These are phyloP conservation scores for Fraxinus paxiana DNA, from an alignment of 305 asterid genomes.

Conservation along the genomic window DNA sequence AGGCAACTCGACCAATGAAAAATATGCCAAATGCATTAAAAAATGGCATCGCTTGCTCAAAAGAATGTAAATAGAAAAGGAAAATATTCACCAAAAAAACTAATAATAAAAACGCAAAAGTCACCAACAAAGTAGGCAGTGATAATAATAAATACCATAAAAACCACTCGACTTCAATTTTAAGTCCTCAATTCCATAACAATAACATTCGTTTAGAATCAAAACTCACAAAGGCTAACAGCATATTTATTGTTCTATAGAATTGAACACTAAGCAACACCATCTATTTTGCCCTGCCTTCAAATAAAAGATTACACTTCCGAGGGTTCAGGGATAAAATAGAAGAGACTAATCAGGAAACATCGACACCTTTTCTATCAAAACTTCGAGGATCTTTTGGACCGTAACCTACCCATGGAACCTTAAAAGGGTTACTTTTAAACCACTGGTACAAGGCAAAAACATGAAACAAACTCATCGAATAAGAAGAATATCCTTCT, in stretches of 20 bases:
- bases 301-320: constrained; percentile 10
- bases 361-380: constrained; percentile 21
- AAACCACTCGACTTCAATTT: not conserved
- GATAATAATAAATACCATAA: not conserved
- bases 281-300: not conserved
- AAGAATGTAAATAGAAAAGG: not conserved
- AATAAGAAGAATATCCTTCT: constrained; percentile 14
- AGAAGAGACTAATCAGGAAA: not conserved
- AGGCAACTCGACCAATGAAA: not conserved
- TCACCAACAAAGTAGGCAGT: constrained; percentile 5
- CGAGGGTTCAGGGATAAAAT: constrained; percentile 15
- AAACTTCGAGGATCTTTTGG: constrained; percentile 23
- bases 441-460: constrained; percentile 20
- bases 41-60: not conserved
- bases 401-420: constrained; percentile 6
- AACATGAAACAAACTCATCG: constrained; percentile 16
- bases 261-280: constrained; percentile 14
- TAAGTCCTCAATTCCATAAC: constrained; percentile 3
- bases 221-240: constrained; percentile 19
- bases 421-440: constrained; percentile 4
- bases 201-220: not conserved
- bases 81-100: not conserved
- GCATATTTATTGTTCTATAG: constrained; percentile 27
- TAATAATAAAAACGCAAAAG: not conserved
- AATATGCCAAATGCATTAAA: not conserved